Evolutionary conservation across 78 protist genomes (phyloP), one percentile per base, ranked within the genome.

Genomic region (Isochrysis galbana): DNA sequence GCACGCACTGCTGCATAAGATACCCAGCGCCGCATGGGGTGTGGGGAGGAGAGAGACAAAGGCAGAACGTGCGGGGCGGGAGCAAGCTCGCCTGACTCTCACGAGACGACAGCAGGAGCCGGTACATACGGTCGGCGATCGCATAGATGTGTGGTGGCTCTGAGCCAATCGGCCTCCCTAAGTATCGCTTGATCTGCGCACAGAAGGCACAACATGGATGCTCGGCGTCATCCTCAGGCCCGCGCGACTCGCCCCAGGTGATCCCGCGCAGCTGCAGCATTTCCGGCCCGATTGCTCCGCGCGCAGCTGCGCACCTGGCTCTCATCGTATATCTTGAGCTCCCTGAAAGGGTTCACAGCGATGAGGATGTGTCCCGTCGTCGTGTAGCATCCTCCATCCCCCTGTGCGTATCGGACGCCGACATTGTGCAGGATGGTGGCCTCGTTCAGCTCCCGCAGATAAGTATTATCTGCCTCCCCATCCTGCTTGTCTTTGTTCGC

Each of bases 141-240:
- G 84, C 84, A 29, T 22, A 77, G n/a, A 77, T 77, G 26, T 77
- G 84, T 23, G 84, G 84, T 46, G 84, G 84, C 84, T 77, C 34
- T 10, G 84, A 5, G 45, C 84, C 84, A 46, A 77, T 77, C 29
- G 84, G 36, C 21, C 22, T 2, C 14, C 84, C 46, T 46, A 77
- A 29, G 26, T 77, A 77, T 26, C 84, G 44, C 46, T 77, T 39
- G 47, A 39, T 36, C 84, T 77, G 47, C 10, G 47, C 32, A 41
- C 74, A 61, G 61, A 51, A 14, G 29, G 61, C n/a, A n/a, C n/a
- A n/a, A n/a, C n/a, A n/a, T n/a, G n/a, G n/a, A n/a, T n/a, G n/a
- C n/a, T n/a, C n/a, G 61, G 61, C 7, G 61, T 19, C 29, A 51
- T 51, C 29, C 61, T 51, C 61, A 51, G 61, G 61, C 61, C 61